Evolutionary conservation across 768 basidiomycete genomes (phyloP).

Genomic region (Lentinula detonsa): DNA sequence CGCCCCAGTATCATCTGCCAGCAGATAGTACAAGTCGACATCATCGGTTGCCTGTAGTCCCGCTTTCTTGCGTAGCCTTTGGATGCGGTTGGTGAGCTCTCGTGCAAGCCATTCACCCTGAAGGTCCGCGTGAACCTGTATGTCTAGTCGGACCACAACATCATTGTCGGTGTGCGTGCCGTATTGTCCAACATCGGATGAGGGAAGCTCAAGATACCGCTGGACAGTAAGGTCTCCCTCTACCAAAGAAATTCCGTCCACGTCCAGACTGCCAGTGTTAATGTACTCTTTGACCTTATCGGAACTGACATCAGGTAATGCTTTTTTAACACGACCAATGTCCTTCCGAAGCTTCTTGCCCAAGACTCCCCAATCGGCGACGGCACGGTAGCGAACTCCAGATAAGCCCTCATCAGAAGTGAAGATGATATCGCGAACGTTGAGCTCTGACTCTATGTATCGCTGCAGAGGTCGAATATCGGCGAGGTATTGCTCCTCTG

Average conservation of each 20-base stretch:
- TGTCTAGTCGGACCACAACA: constrained; percentile 90
- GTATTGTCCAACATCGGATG: constrained; percentile 54
- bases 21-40: constrained; percentile 79
- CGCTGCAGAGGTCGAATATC: constrained; percentile 81
- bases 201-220: constrained; percentile 80
- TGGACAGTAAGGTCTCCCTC: constrained; percentile 89
- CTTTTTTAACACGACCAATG: constrained; percentile 82
- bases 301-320: constrained; percentile 73
- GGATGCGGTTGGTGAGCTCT: constrained; percentile 88
- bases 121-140: constrained; percentile 81
- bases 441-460: constrained; percentile 93
- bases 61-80: constrained; percentile 93
- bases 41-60: constrained; percentile 94
- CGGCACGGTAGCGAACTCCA: constrained; percentile 85
- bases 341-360: constrained; percentile 94
- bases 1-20: constrained; percentile 61
- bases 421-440: constrained; percentile 86
- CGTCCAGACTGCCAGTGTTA: constrained; percentile 65
- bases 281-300: constrained; percentile 78
- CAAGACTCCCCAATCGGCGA: constrained; percentile 93
- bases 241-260: constrained; percentile 87
- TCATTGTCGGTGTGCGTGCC: constrained; percentile 90
- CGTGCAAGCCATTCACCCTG: constrained; percentile 84
- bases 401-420: constrained; percentile 82
- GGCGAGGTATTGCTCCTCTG: constrained; percentile 72